phyloP scores from a whole-genome alignment of 148 eudicot genomes.

The Amaranthus cruentus region DNA sequence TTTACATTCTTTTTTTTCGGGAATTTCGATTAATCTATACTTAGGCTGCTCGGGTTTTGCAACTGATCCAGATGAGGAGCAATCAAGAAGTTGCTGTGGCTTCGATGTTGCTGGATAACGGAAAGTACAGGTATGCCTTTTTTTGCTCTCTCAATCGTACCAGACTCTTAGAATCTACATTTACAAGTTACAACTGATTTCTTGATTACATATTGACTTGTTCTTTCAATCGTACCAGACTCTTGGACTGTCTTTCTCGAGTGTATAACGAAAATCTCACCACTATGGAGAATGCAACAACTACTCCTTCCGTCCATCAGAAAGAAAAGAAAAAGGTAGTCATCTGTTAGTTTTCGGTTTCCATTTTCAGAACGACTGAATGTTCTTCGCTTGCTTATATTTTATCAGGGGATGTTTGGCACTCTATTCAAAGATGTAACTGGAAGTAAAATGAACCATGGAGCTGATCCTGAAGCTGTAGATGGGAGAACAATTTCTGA shows the following conservation, averaged over 20 bases:
- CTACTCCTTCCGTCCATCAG: constrained; percentile 36
- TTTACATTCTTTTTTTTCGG: constrained; percentile 4
- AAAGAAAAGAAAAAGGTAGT: constrained; percentile 95
- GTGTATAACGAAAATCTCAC: constrained; percentile 52
- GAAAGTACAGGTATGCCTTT: constrained; percentile 47
- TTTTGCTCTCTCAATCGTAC: neutral
- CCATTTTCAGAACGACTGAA: neutral
- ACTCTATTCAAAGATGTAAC: constrained; percentile 62
- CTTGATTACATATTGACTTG: neutral
- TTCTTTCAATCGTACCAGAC: constrained; percentile 32
- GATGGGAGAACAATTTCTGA: constrained; percentile 44
- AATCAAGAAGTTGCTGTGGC: constrained; percentile 70
- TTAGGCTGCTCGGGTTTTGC: constrained; percentile 1
- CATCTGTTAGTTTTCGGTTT: neutral
- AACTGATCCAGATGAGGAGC: constrained; percentile 48
- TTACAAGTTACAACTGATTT: neutral
- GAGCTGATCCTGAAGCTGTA: constrained; percentile 38
- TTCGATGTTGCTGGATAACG: constrained; percentile 56
- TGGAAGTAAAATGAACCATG: constrained; percentile 47
- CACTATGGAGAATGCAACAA: constrained; percentile 32
- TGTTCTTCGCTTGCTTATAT: constrained; percentile 7
- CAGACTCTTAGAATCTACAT: neutral
- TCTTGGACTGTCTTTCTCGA: constrained; percentile 48
- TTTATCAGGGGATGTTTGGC: constrained; percentile 69
- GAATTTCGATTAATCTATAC: constrained; percentile 1